Base-by-base conservation (phyloP, 495 filamentous ascomycete genomes). In the Diplogelasinospora grovesii region DNA sequence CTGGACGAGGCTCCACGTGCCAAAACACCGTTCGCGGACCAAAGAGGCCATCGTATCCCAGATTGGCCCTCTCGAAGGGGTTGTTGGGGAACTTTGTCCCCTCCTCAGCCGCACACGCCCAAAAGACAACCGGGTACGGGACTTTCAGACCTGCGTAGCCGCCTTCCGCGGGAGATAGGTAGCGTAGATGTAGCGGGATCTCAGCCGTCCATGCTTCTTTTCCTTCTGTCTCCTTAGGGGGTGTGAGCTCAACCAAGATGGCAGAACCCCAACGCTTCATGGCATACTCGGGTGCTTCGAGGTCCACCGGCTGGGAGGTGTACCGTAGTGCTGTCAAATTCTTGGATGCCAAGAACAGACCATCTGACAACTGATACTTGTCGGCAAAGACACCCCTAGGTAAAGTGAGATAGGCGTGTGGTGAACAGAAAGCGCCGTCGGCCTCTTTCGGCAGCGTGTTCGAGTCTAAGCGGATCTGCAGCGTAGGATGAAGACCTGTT, bases 1-100 rank as follows among this genome's bases (percentile, higher is more conserved):
- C 53, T 6, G 72, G 53, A 15, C 56, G 43, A 6, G 89, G 86
- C 30, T 76, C 70, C 3, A 95, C 62, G 55, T 95, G 87, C 64
- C 88, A 93, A 59, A 95, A 98, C 62, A 88, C 72, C 0, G 87
- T 94, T 32, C 75, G 69, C 14, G 80, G 74, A 3, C 77, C 81
- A 57, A 98, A 96, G 18, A 93, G 57, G 1, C 75, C 81, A 39
- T 97, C 92, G 64, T 89, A 97, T 13, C 90, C 92, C 15, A 98
- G 60, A 57, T 85, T 79, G 19, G 69, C 69, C 13, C 84, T 69
- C 59, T 96, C 92, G 57, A 98, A 98, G 1, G 92, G 92, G 53
- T 81, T 95, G 4, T 68, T 77, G 0, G 72, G 60, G 69, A 94
- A 85, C 60, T 85, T 80, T 1, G 73, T 75, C 18, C 74, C 84